phyloP scores from a whole-genome alignment of 441 rosid species.

The Viola pubescens region DNA sequence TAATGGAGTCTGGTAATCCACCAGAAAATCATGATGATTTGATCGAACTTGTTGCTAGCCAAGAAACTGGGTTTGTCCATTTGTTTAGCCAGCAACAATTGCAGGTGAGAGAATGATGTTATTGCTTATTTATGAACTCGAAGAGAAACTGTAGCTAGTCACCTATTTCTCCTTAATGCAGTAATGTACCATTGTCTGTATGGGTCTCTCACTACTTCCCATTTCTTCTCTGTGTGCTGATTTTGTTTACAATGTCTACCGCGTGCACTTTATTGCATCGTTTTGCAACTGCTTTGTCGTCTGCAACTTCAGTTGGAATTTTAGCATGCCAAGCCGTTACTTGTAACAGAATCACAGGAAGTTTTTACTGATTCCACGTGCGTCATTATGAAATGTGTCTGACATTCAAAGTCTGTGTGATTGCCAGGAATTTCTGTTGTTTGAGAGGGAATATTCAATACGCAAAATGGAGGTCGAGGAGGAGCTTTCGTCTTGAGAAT shows the following conservation, averaged over 20 bases:
- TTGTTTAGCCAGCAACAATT: slow-evolving; percentile 88
- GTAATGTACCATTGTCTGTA: not conserved
- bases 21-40: slow-evolving; percentile 69
- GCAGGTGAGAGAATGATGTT: slow-evolving; percentile 43
- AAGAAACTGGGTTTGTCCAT: slow-evolving; percentile 60
- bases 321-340: no score
- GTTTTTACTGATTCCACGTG: not conserved
- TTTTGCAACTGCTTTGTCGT: no score
- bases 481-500: slow-evolving; percentile 29
- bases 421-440: slow-evolving; percentile 74
- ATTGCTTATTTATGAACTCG: not conserved
- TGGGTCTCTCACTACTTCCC: not conserved
- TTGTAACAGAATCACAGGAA: not conserved
- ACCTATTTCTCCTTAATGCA: not conserved
- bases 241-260: not conserved
- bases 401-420: slow-evolving; percentile 1
- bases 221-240: not conserved
- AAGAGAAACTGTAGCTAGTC: slow-evolving; percentile 2
- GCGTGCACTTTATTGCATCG: no score
- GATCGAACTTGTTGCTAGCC: slow-evolving; percentile 71
- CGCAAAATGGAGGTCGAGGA: slow-evolving; percentile 69
- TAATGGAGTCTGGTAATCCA: slow-evolving; percentile 58
- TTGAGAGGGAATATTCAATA: slow-evolving; percentile 80
- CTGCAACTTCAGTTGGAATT: no score
- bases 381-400: slow-evolving; percentile 9